phyloP scores from a whole-genome alignment of 257 asterid species.

The Pogostemon cablin region DNA sequence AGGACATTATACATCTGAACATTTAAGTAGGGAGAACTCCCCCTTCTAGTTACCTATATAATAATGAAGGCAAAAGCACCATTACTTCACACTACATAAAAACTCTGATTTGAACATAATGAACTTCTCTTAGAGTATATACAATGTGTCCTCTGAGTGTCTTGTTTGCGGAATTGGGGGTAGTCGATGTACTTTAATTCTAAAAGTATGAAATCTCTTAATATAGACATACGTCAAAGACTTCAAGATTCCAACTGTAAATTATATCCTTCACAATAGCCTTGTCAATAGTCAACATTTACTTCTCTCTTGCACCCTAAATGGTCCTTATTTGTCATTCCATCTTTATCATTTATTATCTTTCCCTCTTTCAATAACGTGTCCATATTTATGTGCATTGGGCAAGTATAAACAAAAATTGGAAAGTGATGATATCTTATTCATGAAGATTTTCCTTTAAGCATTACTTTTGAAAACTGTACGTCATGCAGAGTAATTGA shows the following conservation, averaged over 20 bases:
- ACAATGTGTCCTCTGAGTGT: neutral
- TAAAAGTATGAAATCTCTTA: neutral
- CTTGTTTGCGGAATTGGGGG: neutral
- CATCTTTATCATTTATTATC: neutral
- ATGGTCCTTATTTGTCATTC: neutral
- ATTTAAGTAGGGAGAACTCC: neutral
- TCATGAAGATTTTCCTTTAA: neutral
- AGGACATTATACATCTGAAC: neutral
- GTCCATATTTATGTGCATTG: neutral
- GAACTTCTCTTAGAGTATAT: neutral
- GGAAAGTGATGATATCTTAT: conserved; percentile 5
- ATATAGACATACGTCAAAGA: no score
- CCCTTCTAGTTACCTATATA: neutral
- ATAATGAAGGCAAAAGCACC: neutral
- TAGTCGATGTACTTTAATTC: neutral
- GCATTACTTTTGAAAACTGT: neutral
- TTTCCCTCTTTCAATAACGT: neutral
- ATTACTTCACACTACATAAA: neutral
- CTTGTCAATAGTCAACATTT: no score
- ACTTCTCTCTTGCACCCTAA: neutral
- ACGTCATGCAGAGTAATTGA: conserved; percentile 17
- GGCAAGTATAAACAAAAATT: neutral
- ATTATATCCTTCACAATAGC: no score
- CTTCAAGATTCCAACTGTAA: no score
- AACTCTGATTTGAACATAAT: neutral